Percentiles rank a stretch among this genome's conserved stretches.
Evolutionary conservation across 345 rosid species (phyloP).

Genomic region (Pseudoturritis turrita): DNA sequence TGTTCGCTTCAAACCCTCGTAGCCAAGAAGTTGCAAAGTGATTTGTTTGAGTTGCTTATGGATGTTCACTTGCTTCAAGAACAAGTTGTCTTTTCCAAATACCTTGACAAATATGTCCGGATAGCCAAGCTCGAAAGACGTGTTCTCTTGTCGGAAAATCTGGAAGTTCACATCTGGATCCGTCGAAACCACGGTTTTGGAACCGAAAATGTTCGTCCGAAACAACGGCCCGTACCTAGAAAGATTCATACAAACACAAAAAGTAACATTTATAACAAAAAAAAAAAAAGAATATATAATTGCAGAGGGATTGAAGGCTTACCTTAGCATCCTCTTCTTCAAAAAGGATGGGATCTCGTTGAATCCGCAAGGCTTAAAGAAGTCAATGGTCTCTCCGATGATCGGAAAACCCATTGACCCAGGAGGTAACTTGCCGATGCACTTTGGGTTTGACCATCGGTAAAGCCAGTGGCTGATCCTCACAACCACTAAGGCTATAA

Average conservation of each 20-base stretch:
- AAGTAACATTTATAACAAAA: too few relatives aligned
- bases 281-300: too few relatives aligned
- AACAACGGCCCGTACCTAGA: slow-evolving; percentile 3
- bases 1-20: slow-evolving; percentile 22
- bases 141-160: slow-evolving; percentile 3
- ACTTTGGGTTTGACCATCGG: slow-evolving; percentile 6
- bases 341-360: neutral
- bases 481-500: neutral
- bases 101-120: neutral
- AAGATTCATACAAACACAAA: neutral
- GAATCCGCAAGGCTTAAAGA: neutral
- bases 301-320: too few relatives aligned
- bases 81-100: slow-evolving; percentile 9
- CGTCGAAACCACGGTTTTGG: neutral
- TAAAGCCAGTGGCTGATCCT: neutral
- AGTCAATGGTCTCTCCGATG: neutral
- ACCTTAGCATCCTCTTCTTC: neutral
- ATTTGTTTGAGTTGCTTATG: slow-evolving; percentile 32
- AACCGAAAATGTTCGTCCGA: slow-evolving; percentile 1
- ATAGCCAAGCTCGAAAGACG: neutral
- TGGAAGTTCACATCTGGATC: neutral
- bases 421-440: neutral
- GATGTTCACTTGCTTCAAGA: slow-evolving; percentile 5
- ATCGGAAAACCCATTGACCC: slow-evolving; percentile 12
- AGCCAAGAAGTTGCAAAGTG: slow-evolving; percentile 27